A percentile compares a stretch with the other conserved stretches of the same genome.
phyloP scores from a whole-genome alignment of 1,139 yeast genomes.

The Diutina rugosa region DNA sequence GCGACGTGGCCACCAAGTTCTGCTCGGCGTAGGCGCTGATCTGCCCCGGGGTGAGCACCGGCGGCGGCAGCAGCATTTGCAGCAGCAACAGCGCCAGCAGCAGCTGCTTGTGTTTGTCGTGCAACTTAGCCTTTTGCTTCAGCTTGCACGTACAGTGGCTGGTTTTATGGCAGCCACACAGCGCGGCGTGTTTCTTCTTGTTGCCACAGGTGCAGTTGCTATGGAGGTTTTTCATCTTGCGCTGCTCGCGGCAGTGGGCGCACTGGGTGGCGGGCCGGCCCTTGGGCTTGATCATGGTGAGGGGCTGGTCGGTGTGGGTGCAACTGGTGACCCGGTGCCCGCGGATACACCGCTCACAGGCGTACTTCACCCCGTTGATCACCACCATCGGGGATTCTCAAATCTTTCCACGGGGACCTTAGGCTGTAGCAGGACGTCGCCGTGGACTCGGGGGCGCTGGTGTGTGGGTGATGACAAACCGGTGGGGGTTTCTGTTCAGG shows the following conservation, averaged over 20 bases:
- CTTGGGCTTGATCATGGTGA: slow-evolving; percentile 88
- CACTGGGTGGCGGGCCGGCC: slow-evolving; percentile 95
- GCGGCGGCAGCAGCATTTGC: neutral
- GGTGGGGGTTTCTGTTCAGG: neutral
- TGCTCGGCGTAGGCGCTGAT: neutral
- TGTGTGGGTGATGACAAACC: neutral
- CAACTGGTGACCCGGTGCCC: slow-evolving; percentile 95
- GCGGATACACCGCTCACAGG: slow-evolving; percentile 90
- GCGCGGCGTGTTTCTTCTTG: slow-evolving; percentile 35
- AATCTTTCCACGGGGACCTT: neutral
- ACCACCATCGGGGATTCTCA: slow-evolving; percentile 52
- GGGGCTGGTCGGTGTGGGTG: slow-evolving; percentile 80
- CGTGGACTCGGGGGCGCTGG: neutral
- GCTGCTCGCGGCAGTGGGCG: slow-evolving; percentile 69
- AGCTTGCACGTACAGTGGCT: slow-evolving; percentile 49
- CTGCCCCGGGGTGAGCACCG: neutral
- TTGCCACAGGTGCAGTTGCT: slow-evolving; percentile 66
- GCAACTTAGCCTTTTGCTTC: slow-evolving; percentile 9
- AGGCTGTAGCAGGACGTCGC: neutral
- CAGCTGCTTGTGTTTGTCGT: neutral
- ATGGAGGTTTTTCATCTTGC: slow-evolving; percentile 60
- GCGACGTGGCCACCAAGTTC: neutral
- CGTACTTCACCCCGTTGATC: slow-evolving; percentile 85
- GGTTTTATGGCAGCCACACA: slow-evolving; percentile 42
- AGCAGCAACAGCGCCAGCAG: neutral